Evolutionary conservation across 345 rosid genomes (phyloP).

Genomic region (Gossypium longicalyx): DNA sequence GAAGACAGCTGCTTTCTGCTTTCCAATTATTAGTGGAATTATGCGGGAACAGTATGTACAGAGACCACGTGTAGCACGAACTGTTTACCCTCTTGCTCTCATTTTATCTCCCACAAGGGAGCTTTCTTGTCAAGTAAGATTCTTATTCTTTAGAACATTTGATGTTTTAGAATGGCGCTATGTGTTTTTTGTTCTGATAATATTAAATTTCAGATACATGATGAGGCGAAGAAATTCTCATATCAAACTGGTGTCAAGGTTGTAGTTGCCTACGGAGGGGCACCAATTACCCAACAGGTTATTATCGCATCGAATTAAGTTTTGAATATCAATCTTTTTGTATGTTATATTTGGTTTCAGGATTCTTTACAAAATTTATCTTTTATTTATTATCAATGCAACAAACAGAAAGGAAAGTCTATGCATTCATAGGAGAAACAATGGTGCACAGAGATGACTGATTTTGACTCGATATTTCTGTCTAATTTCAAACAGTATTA

Average conservation of each 20-base stretch:
- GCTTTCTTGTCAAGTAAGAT: conserved; percentile 83
- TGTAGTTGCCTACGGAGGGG: conserved; percentile 98
- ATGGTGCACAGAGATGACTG: background rate
- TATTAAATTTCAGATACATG: conserved; percentile 69
- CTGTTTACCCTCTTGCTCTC: conserved; percentile 88
- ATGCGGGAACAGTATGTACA: conserved; percentile 65
- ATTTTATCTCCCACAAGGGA: conserved; percentile 97
- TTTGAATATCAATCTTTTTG: background rate
- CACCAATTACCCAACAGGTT: conserved; percentile 92
- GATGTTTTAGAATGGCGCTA: background rate
- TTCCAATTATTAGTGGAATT: conserved; percentile 88
- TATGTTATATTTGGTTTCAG: background rate
- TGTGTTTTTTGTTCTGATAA: background rate
- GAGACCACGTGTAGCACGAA: conserved; percentile 79
- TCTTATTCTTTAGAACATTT: conserved; percentile 10
- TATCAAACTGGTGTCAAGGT: conserved; percentile 98
- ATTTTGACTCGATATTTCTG: background rate
- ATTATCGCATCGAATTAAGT: background rate
- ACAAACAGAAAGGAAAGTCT: no score
- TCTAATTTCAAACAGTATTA: background rate
- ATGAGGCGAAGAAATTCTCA: conserved; percentile 88
- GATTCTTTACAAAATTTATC: no score
- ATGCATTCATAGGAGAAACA: no score
- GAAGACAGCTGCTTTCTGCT: conserved; percentile 97
- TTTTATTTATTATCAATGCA: no score